Evolutionary conservation across 352 stramenopile species (phyloP).

Genomic region (Phytophthora multivora): DNA sequence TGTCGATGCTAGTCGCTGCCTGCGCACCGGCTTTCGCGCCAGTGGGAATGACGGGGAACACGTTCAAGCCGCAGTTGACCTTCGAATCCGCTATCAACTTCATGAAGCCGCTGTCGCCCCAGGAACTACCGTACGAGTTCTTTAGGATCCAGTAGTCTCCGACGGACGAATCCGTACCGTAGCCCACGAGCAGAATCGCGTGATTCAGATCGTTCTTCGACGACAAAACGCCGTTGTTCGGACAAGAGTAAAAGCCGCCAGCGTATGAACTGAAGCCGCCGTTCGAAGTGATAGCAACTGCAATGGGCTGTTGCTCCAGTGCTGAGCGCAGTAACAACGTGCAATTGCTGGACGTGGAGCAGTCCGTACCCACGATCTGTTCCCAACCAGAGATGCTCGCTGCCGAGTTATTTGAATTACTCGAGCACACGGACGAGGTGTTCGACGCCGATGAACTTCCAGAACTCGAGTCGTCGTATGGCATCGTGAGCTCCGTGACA

Average conservation of each 20-base stretch:
- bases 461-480: slow-evolving; percentile 60
- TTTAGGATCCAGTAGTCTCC: slow-evolving; percentile 88
- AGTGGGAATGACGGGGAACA: slow-evolving; percentile 75
- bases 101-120: slow-evolving; percentile 70
- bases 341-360: slow-evolving; percentile 52
- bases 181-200: slow-evolving; percentile 77
- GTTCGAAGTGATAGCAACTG: slow-evolving; percentile 80
- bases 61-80: slow-evolving; percentile 80
- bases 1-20: slow-evolving; percentile 53
- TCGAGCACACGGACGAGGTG: slow-evolving; percentile 35
- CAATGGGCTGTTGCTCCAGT: slow-evolving; percentile 68
- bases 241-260: slow-evolving; percentile 72
- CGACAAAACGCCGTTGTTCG: slow-evolving; percentile 65
- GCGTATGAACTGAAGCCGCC: slow-evolving; percentile 75
- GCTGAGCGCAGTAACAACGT: slow-evolving; percentile 59
- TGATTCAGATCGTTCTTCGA: slow-evolving; percentile 81
- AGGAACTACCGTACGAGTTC: slow-evolving; percentile 80
- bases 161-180: slow-evolving; percentile 55
- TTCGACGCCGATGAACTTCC: slow-evolving; percentile 32
- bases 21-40: slow-evolving; percentile 57
- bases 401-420: slow-evolving; percentile 46
- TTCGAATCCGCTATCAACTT: slow-evolving; percentile 70
- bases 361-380: slow-evolving; percentile 69
- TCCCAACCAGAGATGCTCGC: slow-evolving; percentile 77
- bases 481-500: slow-evolving; percentile 72